phyloP scores from a whole-genome alignment of 1,284 basidiomycete species.

The Chondrostereum purpureum region DNA sequence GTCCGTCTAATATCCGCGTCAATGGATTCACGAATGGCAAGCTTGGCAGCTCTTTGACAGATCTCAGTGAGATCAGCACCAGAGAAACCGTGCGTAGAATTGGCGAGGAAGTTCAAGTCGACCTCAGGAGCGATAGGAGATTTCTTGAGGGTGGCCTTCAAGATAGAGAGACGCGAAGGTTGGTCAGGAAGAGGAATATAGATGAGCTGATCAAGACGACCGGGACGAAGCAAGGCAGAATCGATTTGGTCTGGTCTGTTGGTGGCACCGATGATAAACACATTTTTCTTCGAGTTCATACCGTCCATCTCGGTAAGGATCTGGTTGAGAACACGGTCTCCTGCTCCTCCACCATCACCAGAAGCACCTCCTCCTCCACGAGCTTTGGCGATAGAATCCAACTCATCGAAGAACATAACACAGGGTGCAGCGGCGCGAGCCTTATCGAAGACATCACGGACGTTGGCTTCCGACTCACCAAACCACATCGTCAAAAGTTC shows the following conservation, averaged over 20 bases:
- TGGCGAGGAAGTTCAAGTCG: slow-evolving; percentile 84
- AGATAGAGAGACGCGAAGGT: slow-evolving; percentile 84
- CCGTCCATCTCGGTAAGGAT: slow-evolving; percentile 99
- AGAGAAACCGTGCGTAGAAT: slow-evolving; percentile 96
- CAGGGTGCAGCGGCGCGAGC: slow-evolving; percentile 98
- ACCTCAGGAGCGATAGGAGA: slow-evolving; percentile 87
- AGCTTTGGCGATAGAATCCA: slow-evolving; percentile 97
- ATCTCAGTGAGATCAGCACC: slow-evolving; percentile 99
- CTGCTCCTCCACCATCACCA: slow-evolving; percentile 91
- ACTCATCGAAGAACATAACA: slow-evolving; percentile 99
- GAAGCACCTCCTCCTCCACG: slow-evolving; percentile 73
- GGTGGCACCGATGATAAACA: slow-evolving; percentile 98
- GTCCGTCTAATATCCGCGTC: slow-evolving; percentile 84
- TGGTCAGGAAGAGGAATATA: slow-evolving; percentile 96
- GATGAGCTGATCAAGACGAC: slow-evolving; percentile 94
- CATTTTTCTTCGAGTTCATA: slow-evolving; percentile 99
- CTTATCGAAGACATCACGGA: slow-evolving; percentile 99
- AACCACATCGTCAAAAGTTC: slow-evolving; percentile 99
- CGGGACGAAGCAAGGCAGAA: slow-evolving; percentile 92
- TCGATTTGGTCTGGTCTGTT: slow-evolving; percentile 99
- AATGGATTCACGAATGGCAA: slow-evolving; percentile 93
- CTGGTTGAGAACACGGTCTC: slow-evolving; percentile 96
- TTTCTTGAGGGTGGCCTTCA: slow-evolving; percentile 88
- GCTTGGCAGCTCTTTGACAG: slow-evolving; percentile 95
- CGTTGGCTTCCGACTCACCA: slow-evolving; percentile 99